Conservation (phyloP, 805 yeast genomes). For the Candida tibetensis region DNA sequence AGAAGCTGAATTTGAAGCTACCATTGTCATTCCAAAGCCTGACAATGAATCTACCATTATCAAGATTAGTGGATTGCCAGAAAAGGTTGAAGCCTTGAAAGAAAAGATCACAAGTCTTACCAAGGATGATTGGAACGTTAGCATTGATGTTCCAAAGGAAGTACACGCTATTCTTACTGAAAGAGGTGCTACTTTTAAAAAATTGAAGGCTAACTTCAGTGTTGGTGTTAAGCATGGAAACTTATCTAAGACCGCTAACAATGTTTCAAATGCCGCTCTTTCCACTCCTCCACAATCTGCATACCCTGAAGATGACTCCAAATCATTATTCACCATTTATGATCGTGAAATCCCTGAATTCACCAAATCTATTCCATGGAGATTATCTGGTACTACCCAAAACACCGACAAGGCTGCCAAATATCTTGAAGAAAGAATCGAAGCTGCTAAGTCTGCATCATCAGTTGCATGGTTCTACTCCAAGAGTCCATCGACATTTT, state of each 20-base stretch:
- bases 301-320: constrained; percentile 38
- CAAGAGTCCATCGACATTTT: constrained; percentile 49
- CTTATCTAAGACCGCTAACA: constrained; percentile 47
- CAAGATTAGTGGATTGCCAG: constrained; percentile 63
- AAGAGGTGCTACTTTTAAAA: constrained; percentile 60
- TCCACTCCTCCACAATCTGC: constrained; percentile 49
- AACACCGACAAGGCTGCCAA: constrained; percentile 52
- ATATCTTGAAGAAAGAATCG: constrained; percentile 49
- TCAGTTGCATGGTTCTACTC: constrained; percentile 63
- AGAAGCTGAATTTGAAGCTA: constrained; percentile 66
- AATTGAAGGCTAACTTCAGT: constrained; percentile 48
- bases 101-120: constrained; percentile 59
- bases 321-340: constrained; percentile 47
- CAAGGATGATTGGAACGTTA: constrained; percentile 54
- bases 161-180: constrained; percentile 63
- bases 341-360: constrained; percentile 24
- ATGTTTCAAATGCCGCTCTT: constrained; percentile 41
- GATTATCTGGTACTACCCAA: constrained; percentile 53
- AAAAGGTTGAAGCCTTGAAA: constrained; percentile 59
- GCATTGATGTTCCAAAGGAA: constrained; percentile 54
- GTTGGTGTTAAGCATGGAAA: constrained; percentile 63
- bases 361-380: constrained; percentile 56
- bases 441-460: constrained; percentile 43
- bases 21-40: constrained; percentile 63
- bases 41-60: constrained; percentile 51